These are phyloP conservation scores for Colletotrichum sp. DNA, from an alignment of 2,329 filamentous ascomycete genomes.

Conservation along the genomic window DNA sequence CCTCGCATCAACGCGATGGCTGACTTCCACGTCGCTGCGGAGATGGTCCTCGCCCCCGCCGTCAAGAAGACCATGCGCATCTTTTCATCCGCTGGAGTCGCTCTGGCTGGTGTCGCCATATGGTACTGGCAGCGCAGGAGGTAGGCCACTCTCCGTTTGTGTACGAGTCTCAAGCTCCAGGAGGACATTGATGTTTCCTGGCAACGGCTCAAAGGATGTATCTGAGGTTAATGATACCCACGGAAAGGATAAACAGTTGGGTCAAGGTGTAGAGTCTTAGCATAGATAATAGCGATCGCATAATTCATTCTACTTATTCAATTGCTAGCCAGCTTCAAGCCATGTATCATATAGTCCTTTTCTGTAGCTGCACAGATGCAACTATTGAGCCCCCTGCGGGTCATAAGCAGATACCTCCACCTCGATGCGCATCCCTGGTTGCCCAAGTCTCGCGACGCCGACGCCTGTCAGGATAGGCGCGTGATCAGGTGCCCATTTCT, in stretches of 20 bases:
- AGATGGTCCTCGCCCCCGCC: conserved; percentile 12
- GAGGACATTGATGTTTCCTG: not conserved
- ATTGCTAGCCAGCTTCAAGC: not conserved
- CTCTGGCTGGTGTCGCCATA: not conserved
- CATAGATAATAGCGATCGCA: not conserved
- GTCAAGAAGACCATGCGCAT: conserved; percentile 11
- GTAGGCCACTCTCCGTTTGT: not conserved
- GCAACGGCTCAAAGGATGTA: not conserved
- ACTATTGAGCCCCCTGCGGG: not conserved
- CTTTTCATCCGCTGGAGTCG: not conserved
- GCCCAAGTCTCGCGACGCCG: conserved; percentile 41
- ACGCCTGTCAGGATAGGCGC: conserved; percentile 48
- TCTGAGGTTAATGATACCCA: not conserved
- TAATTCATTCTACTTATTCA: not conserved
- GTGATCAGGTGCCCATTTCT: conserved; percentile 46
- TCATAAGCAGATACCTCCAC: conserved; percentile 46
- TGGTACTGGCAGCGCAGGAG: conserved; percentile 15
- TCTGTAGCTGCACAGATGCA: not conserved
- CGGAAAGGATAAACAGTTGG: not conserved
- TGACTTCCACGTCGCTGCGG: conserved; percentile 15
- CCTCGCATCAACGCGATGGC: conserved; percentile 25
- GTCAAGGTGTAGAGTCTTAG: not conserved
- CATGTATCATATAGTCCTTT: rapidly evolving
- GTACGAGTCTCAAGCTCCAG: not conserved
- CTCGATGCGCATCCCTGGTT: conserved; percentile 49